These are phyloP conservation scores for Malus hybrid DNA, from an alignment of 331 rosid genomes.

Conservation along the genomic window DNA sequence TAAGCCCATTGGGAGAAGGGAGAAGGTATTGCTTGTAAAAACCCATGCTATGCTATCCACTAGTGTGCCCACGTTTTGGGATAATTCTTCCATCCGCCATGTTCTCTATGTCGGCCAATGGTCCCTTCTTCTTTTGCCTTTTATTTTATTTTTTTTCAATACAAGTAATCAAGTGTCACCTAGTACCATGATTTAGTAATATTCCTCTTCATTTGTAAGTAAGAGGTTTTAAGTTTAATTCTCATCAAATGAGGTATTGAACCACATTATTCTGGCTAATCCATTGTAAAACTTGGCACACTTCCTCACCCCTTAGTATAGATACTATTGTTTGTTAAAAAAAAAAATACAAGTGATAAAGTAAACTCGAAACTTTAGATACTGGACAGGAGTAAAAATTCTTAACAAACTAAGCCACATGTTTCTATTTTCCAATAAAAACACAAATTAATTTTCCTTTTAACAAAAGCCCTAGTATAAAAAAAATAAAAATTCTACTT, in stretches of 20 bases:
- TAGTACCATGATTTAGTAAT: fast-evolving
- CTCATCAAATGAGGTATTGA: fast-evolving
- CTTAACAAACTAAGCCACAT: not conserved
- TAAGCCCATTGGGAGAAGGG: not conserved
- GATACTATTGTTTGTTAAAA: too few relatives aligned
- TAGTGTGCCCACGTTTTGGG: not conserved
- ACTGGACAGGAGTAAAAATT: too few relatives aligned
- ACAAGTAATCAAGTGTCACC: not conserved
- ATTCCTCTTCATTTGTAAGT: fast-evolving
- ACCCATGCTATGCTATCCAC: not conserved
- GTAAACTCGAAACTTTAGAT: not conserved
- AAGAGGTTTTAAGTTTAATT: too few relatives aligned
- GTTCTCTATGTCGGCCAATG: not conserved
- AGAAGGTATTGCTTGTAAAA: not conserved
- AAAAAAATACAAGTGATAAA: too few relatives aligned
- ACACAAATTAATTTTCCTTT: not conserved
- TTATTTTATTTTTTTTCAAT: too few relatives aligned
- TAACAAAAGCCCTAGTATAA: too few relatives aligned
- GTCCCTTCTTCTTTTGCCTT: not conserved
- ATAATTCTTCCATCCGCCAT: not conserved
- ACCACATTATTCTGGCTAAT: too few relatives aligned
- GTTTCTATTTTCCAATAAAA: too few relatives aligned
- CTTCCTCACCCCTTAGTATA: too few relatives aligned
- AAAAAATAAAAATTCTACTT: too few relatives aligned
- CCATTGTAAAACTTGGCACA: too few relatives aligned